Evolutionary conservation across 768 basidiomycete genomes (phyloP), one percentile per base, ranked within the genome.

Genomic region (Melanogaster broomeanus): DNA sequence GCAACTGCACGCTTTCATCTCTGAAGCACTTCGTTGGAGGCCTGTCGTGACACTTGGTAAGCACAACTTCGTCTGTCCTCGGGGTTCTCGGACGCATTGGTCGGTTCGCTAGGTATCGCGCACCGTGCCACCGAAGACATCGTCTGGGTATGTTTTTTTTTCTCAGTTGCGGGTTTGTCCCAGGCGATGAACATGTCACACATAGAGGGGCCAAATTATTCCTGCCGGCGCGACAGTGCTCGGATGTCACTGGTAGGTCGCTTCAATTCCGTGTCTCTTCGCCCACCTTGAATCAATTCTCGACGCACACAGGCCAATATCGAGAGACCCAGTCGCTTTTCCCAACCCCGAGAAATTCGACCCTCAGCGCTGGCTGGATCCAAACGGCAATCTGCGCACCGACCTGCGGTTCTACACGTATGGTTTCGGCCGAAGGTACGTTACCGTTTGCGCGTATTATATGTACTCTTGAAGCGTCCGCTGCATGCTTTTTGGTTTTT

Each of bases 291-390:
- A 15, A 31, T 31, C 12, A n/a, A 31, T 12, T 3, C 12, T 13
- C 12, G 1, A 31, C n/a, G n/a, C n/a, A 31, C 31, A 13, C 30
- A 73, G 73, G 77, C 72, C 79, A 0, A 72, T 83, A 15, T 77
- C 76, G 13, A 72, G 81, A 11, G 81, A 84, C 73, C 78, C 1
- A n/a, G n/a, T n/a, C n/a, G n/a, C n/a, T n/a, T n/a, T n/a, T n/a
- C n/a, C n/a, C n/a, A 70, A 80, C 52, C 77, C 78, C 12, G 76
- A 85, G 56, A 54, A 35, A 31, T 83, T 81, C 61, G 62, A 79
- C 39, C 81, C 82, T 6, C 73, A 78, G 53, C 69, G 82, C 24
- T 85, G 82, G 82, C 49, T 82, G 15, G 40, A 45, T 21, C 24
- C 44, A 24, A 68, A 78, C 2, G 77, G 76, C 2, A 70, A 65